phyloP scores from a whole-genome alignment of 331 rosid genomes.

The Malus hybrid region DNA sequence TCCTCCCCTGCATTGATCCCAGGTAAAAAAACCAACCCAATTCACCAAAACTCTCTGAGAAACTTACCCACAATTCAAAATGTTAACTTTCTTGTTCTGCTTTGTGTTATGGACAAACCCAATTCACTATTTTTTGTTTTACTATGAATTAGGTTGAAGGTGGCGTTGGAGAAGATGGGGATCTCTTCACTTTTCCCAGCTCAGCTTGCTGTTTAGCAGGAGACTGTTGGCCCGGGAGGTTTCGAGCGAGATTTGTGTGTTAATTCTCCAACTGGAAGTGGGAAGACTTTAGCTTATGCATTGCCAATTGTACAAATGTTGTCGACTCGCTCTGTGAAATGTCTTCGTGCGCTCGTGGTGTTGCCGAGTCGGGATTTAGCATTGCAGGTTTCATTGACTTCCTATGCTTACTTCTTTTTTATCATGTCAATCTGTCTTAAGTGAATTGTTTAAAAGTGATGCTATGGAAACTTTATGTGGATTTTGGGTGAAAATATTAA shows the following conservation, averaged over 20 bases:
- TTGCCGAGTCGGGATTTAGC: slow-evolving; percentile 93
- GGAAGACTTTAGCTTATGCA: slow-evolving; percentile 90
- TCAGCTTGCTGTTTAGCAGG: slow-evolving; percentile 84
- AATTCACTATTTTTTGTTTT: background rate
- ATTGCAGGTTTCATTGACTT: slow-evolving; percentile 50
- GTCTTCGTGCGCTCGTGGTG: slow-evolving; percentile 69
- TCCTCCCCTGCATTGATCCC: slow-evolving; percentile 51
- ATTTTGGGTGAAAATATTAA: background rate
- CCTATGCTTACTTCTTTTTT: background rate
- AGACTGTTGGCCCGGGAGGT: slow-evolving; percentile 73
- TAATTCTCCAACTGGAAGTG: slow-evolving; percentile 94
- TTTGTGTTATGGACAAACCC: background rate
- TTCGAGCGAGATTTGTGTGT: slow-evolving; percentile 78
- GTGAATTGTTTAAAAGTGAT: background rate
- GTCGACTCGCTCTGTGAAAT: slow-evolving; percentile 42
- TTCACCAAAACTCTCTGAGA: background rate
- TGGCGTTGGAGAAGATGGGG: slow-evolving; percentile 48
- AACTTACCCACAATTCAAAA: background rate
- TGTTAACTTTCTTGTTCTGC: background rate
- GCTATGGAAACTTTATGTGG: background rate
- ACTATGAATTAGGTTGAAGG: slow-evolving; percentile 43
- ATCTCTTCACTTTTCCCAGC: slow-evolving; percentile 65
- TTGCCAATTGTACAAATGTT: slow-evolving; percentile 77
- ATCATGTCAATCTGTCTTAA: background rate
- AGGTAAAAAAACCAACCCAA: slow-evolving; percentile 11